These are phyloP conservation scores for Arctium minus DNA, from an alignment of 129 eudicot species.

Conservation along the genomic window DNA sequence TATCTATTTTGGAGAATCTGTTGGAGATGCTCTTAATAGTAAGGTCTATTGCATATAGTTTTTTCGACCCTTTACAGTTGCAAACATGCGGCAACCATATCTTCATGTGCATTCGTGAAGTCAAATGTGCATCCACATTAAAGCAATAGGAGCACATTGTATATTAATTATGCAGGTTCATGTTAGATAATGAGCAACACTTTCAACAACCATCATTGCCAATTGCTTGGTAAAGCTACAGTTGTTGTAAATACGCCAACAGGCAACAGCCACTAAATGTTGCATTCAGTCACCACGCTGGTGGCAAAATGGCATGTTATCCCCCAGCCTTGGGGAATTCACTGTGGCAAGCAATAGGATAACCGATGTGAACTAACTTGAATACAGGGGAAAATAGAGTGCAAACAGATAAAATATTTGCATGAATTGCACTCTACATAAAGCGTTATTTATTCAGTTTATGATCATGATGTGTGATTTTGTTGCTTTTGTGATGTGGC, in stretches of 20 bases:
- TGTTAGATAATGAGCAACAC: neutral
- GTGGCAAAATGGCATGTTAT: too few relatives aligned
- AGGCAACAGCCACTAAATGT: too few relatives aligned
- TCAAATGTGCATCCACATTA: neutral
- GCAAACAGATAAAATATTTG: neutral
- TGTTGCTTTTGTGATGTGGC: neutral
- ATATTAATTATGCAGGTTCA: neutral
- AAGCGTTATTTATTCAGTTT: neutral
- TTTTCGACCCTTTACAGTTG: neutral
- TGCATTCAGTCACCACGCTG: too few relatives aligned
- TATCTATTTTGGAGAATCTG: neutral
- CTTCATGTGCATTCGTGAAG: neutral
- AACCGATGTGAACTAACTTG: too few relatives aligned
- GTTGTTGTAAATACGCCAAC: too few relatives aligned
- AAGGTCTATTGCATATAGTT: neutral
- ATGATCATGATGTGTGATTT: neutral
- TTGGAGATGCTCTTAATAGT: neutral
- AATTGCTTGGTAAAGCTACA: too few relatives aligned
- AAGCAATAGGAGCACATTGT: neutral
- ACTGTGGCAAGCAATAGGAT: too few relatives aligned
- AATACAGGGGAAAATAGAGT: too few relatives aligned
- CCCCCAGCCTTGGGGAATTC: too few relatives aligned
- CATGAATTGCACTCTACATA: neutral
- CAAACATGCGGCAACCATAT: neutral
- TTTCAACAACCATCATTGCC: too few relatives aligned